Conservation (phyloP, 2,329 filamentous ascomycete genomes). For the Penicillium sp. region DNA sequence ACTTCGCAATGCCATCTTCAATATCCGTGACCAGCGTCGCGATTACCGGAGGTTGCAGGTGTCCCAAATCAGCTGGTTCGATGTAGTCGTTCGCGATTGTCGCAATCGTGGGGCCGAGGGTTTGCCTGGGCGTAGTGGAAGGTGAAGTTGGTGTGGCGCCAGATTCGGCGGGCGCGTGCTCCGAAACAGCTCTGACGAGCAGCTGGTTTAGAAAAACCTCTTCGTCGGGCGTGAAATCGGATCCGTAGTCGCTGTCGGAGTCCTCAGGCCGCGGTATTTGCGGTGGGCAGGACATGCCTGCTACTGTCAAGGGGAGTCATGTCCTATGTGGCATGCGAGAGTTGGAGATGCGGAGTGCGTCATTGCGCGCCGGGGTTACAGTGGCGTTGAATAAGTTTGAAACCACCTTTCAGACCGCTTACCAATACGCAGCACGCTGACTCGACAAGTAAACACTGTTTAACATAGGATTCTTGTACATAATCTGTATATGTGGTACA, state of each 20-base stretch:
- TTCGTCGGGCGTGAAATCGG: conserved; percentile 61
- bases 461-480: too few species aligned
- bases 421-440: too few species aligned
- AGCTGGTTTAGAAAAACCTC: conserved; percentile 55
- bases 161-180: conserved; percentile 26
- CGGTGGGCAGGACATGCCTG: conserved; percentile 36
- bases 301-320: conserved; percentile 22
- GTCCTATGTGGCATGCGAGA: conserved; percentile 11
- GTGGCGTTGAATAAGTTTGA: too few species aligned
- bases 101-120: conserved; percentile 12
- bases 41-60: conserved; percentile 17
- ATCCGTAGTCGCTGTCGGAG: conserved; percentile 60
- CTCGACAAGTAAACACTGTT: too few species aligned
- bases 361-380: conserved; percentile 5
- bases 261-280: conserved; percentile 21
- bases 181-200: conserved; percentile 46
- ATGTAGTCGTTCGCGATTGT: conserved; percentile 3
- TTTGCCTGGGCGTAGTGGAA: conserved; percentile 10
- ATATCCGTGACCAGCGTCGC: conserved; percentile 37
- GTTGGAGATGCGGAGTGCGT: conserved; percentile 14
- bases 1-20: conserved; percentile 45
- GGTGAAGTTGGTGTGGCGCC: conserved; percentile 14
- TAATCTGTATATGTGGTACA: too few species aligned
- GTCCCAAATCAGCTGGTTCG: conserved; percentile 13
- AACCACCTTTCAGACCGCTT: too few species aligned